phyloP scores from a whole-genome alignment of 129 eudicot species.

The Mikania micrantha region DNA sequence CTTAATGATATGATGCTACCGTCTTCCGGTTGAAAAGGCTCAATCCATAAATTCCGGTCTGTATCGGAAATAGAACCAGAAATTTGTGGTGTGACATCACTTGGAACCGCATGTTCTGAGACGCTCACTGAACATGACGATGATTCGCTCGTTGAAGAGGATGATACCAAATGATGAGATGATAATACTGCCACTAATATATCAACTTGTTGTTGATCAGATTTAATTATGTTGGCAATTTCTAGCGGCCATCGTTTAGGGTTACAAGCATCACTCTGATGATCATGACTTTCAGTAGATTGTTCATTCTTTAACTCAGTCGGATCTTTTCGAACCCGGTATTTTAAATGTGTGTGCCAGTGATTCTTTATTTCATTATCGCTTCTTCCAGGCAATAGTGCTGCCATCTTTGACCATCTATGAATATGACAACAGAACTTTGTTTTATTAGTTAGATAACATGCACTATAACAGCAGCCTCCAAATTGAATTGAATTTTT shows the following conservation, averaged over 20 bases:
- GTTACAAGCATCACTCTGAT: background rate
- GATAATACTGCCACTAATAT: constrained; percentile 7
- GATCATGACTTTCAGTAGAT: background rate
- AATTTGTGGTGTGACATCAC: constrained; percentile 16
- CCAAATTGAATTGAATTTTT: too few species aligned
- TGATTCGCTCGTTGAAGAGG: constrained; percentile 19
- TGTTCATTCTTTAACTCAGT: background rate
- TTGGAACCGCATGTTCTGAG: constrained; percentile 13
- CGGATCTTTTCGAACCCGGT: background rate
- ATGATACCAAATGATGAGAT: constrained; percentile 5
- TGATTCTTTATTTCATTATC: constrained; percentile 28
- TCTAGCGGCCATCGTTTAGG: background rate
- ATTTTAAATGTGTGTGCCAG: constrained; percentile 26
- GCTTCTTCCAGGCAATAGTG: constrained; percentile 23
- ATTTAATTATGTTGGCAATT: background rate
- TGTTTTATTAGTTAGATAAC: background rate
- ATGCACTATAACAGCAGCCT: background rate
- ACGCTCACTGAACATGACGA: constrained; percentile 16
- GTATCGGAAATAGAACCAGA: constrained; percentile 6
- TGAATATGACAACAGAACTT: background rate
- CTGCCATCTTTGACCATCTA: constrained; percentile 28
- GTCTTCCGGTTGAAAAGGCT: constrained; percentile 4
- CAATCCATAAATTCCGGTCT: background rate
- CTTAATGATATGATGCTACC: constrained; percentile 14
- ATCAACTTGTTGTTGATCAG: constrained; percentile 13